Conservation (phyloP, 352 stramenopile genomes). For the Phytophthora constricta region DNA sequence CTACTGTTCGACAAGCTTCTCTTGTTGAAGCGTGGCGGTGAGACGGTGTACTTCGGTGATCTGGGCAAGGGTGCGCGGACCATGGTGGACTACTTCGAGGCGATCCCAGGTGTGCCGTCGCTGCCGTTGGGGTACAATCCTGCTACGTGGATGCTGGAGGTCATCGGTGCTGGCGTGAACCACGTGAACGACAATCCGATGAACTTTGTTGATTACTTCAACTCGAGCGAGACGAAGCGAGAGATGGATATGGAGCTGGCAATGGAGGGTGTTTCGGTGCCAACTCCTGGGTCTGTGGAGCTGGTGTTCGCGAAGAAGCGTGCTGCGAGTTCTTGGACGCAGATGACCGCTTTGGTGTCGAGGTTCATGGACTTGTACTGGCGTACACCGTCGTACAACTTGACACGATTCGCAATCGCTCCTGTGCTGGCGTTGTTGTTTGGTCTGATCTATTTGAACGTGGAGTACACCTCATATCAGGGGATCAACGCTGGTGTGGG, state of each 20-base stretch:
- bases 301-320: slow-evolving; percentile 46
- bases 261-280: slow-evolving; percentile 3
- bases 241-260: slow-evolving; percentile 32
- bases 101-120: slow-evolving; percentile 58
- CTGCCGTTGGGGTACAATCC: slow-evolving; percentile 80
- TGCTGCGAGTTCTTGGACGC: slow-evolving; percentile 29
- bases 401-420: background rate
- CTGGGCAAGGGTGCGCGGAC: slow-evolving; percentile 59
- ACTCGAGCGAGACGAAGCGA: slow-evolving; percentile 19
- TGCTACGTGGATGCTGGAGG: slow-evolving; percentile 90
- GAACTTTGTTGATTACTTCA: slow-evolving; percentile 36
- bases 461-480: background rate
- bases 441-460: background rate
- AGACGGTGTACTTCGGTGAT: slow-evolving; percentile 85
- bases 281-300: slow-evolving; percentile 11
- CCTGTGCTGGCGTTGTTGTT: background rate
- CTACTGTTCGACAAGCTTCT: slow-evolving; percentile 84
- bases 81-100: slow-evolving; percentile 69
- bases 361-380: slow-evolving; percentile 28
- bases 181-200: slow-evolving; percentile 7
- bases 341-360: slow-evolving; percentile 40
- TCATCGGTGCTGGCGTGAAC: slow-evolving; percentile 44
- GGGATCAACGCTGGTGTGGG: background rate
- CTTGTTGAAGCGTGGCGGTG: slow-evolving; percentile 84
- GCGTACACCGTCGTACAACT: background rate